Evolutionary conservation across 371 early-diverging fungal genomes (phyloP), one percentile per base, ranked within the genome.

Genomic region (Mortierella sp.): DNA sequence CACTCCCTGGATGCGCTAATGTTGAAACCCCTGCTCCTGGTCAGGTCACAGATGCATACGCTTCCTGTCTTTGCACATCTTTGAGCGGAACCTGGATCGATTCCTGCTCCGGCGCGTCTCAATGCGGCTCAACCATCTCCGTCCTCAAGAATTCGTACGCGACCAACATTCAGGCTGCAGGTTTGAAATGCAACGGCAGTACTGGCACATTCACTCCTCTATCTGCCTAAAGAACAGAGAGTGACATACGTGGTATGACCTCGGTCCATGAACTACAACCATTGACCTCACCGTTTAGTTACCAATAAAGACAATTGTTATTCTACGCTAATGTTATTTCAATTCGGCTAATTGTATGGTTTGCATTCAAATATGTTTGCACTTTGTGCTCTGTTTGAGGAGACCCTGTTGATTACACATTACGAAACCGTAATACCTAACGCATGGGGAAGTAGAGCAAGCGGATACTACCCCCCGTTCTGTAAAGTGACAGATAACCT

Each of bases 11-110:
- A 23, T 76, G 76, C 35, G 64, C 60, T 22, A 54, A 45, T 34
- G 68, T 64, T 49, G 13, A 59, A 40, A 8, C 42, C 4, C 71
- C 60, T 5, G 32, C 53, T 0, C 37, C 37, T 40, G 70, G 70
- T 5, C 23, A 63, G 17, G 71, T 71, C 60, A 58, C 71, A 15
- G 31, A 64, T 51, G 71, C 62, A 7, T 76, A 71, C 47, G 76
- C 76, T 6, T 34, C 71, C 35, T 78, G 78, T 22, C 78, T 78
- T n/a, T 78, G 78, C 62, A 43, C 78, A 4, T 72, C 72, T 32
- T 28, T 78, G 43, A 56, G 22, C 31, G 73, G 72, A 22, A 8
- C 72, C n/a, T 78, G 72, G 72, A 66, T 66, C 45, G 68, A 69
- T 22, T 62, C 78, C 15, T 78, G 78, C 63, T 57, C 23, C 3